Conservation (phyloP, 179 eudicot species). For the Heliamphora pulchella region DNA sequence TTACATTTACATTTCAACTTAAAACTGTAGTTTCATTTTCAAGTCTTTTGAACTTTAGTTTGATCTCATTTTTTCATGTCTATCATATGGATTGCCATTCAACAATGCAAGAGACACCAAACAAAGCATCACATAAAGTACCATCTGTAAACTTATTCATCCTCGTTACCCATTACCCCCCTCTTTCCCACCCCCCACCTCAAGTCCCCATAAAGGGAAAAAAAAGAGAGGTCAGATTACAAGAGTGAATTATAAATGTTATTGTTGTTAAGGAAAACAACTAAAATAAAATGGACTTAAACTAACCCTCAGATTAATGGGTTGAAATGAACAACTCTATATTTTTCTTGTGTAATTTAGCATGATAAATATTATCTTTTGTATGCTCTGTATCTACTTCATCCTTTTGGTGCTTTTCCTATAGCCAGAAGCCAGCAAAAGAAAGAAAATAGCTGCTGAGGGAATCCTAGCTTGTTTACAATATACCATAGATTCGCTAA, state of each 20-base stretch:
- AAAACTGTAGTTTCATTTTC: neutral
- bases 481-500: constrained; percentile 69
- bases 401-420: constrained; percentile 16
- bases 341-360: neutral
- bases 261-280: neutral
- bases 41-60: neutral
- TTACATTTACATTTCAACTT: neutral
- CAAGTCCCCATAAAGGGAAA: too few species aligned
- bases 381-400: neutral
- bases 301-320: neutral
- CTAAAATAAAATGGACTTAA: neutral
- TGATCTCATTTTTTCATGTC: neutral
- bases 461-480: constrained; percentile 82
- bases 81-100: too few species aligned
- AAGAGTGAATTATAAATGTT: neutral
- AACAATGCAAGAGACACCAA: too few species aligned
- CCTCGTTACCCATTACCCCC: too few species aligned
- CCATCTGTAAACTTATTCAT: too few species aligned
- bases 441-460: constrained; percentile 75
- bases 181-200: too few species aligned
- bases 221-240: neutral
- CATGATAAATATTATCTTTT: neutral
- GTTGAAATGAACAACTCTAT: neutral
- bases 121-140: too few species aligned
- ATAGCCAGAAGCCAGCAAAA: constrained; percentile 76